A percentile compares a stretch with the other conserved stretches of the same genome.
These are phyloP conservation scores for Monilinia laxa DNA, from an alignment of 2,329 filamentous ascomycete species.

Conservation along the genomic window DNA sequence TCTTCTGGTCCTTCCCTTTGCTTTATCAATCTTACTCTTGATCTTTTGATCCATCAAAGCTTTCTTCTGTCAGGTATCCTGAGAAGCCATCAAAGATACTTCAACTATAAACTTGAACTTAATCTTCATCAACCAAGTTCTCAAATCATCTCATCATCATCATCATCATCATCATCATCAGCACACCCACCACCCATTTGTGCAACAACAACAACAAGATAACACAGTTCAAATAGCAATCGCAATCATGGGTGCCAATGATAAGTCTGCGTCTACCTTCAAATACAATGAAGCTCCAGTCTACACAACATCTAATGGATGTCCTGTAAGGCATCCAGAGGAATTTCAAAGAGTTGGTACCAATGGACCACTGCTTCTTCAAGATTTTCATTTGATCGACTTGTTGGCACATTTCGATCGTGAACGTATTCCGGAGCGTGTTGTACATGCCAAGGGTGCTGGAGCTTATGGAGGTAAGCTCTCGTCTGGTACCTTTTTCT, in stretches of 20 bases:
- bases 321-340: conserved; percentile 54
- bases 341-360: conserved; percentile 53
- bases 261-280: conserved; percentile 48
- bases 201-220: background rate
- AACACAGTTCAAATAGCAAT: background rate
- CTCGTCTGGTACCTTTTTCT: background rate
- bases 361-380: conserved; percentile 60
- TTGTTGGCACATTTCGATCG: conserved; percentile 56
- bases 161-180: background rate
- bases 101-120: background rate
- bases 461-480: conserved; percentile 39
- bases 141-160: background rate
- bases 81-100: background rate
- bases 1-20: background rate
- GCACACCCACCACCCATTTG: background rate
- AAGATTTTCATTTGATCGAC: conserved; percentile 66
- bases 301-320: conserved; percentile 61
- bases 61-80: no score
- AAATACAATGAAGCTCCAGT: conserved; percentile 58
- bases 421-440: conserved; percentile 52
- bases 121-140: background rate
- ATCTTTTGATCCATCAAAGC: background rate
- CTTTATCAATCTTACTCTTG: background rate
- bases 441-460: conserved; percentile 57
- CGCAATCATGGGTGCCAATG: conserved; percentile 46